Evolutionary conservation across 176 grass and related monocot species (phyloP).

Genomic region (Phyllostachys edulis): DNA sequence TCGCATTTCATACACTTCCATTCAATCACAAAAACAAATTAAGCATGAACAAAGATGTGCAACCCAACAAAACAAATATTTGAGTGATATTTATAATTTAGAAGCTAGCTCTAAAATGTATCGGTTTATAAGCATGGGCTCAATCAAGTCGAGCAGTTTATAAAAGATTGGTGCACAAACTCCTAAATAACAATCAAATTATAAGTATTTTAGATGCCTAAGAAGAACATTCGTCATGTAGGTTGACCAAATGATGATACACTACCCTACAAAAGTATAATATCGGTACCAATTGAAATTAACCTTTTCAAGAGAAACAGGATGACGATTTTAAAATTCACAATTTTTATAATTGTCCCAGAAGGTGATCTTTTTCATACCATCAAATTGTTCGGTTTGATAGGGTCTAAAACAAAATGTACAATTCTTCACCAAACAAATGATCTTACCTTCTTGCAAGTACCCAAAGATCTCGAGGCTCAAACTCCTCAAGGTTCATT

Average conservation of each 20-base stretch:
- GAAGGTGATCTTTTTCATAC: neutral
- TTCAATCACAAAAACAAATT: neutral
- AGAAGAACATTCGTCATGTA: neutral
- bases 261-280: neutral
- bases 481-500: slow-evolving; percentile 68
- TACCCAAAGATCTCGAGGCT: slow-evolving; percentile 67
- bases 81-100: neutral
- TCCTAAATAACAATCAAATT: neutral
- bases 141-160: neutral
- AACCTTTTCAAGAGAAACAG: neutral
- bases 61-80: neutral
- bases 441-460: slow-evolving; percentile 68
- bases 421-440: neutral
- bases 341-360: neutral
- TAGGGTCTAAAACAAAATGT: slow-evolving; percentile 1
- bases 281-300: neutral
- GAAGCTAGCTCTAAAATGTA: neutral
- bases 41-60: neutral
- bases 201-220: neutral
- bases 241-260: neutral
- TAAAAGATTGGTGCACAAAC: neutral
- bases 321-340: neutral
- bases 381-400: neutral
- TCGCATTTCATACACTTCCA: slow-evolving; percentile 29
- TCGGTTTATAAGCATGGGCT: neutral